Conservation (phyloP, 2,329 filamentous ascomycete species). For the Dothidotthia symphoricarpi region DNA sequence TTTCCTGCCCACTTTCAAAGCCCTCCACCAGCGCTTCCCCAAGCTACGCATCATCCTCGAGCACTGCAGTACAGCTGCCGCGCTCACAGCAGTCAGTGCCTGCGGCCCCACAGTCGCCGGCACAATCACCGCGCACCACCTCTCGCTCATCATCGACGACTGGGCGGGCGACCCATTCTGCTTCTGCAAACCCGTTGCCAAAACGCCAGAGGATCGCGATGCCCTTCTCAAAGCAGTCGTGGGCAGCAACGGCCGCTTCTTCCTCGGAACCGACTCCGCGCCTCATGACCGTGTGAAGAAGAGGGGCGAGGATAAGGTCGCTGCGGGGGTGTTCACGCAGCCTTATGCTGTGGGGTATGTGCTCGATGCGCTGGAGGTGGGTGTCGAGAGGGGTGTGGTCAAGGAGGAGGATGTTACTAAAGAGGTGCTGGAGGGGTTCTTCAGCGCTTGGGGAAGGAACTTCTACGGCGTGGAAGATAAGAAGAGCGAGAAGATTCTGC, state of each 20-base stretch:
- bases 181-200: conserved; percentile 70
- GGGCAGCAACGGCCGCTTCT: conserved; percentile 62
- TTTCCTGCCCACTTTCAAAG: conserved; percentile 77
- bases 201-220: conserved; percentile 67
- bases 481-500: conserved; percentile 52
- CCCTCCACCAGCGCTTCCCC: conserved; percentile 74
- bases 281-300: conserved; percentile 65
- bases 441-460: conserved; percentile 55
- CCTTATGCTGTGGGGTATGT: conserved; percentile 66
- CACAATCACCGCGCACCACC: conserved; percentile 84
- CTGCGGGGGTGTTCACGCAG: conserved; percentile 79
- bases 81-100: conserved; percentile 70
- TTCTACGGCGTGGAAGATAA: conserved; percentile 57
- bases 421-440: conserved; percentile 58
- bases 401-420: conserved; percentile 54
- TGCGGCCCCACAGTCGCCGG: conserved; percentile 76
- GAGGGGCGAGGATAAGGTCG: conserved; percentile 52
- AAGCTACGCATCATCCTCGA: conserved; percentile 66
- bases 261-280: conserved; percentile 71
- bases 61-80: conserved; percentile 84
- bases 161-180: conserved; percentile 69
- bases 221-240: conserved; percentile 65
- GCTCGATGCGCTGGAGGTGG: conserved; percentile 64
- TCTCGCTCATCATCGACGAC: conserved; percentile 76
- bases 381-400: conserved; percentile 55